A percentile compares a stretch with the other conserved stretches of the same genome.
Conservation (phyloP, 2,329 filamentous ascomycete species). For the Xylariaceae sp. region DNA sequence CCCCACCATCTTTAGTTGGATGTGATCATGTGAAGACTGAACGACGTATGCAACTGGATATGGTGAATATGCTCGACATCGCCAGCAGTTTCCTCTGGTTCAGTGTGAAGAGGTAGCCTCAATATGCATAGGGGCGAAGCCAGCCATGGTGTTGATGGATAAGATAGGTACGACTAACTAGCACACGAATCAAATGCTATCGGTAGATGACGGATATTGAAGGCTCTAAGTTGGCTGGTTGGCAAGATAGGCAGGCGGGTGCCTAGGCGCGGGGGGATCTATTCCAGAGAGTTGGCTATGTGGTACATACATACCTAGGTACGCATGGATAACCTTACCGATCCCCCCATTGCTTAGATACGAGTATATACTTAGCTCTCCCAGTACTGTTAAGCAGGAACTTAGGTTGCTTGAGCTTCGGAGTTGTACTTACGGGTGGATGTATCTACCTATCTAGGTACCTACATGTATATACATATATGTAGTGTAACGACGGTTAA, state of each 20-base stretch:
- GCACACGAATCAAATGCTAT: not conserved
- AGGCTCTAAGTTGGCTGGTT: not conserved
- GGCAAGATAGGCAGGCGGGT: not conserved
- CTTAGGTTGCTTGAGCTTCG: too few species aligned
- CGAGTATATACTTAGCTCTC: too few species aligned
- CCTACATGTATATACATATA: not conserved
- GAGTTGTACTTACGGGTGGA: too few species aligned
- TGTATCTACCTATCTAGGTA: not conserved
- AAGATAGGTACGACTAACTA: not conserved
- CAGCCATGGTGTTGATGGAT: not conserved
- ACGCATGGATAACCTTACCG: not conserved
- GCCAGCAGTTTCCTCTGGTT: not conserved
- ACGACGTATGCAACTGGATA: conserved; percentile 1
- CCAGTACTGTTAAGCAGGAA: too few species aligned
- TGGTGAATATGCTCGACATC: not conserved
- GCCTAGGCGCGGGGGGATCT: not conserved
- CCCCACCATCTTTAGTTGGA: conserved; percentile 16
- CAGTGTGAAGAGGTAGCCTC: not conserved
- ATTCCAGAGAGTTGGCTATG: not conserved
- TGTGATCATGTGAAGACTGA: conserved; percentile 17
- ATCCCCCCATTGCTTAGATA: not conserved
- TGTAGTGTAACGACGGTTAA: not conserved
- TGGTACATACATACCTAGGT: not conserved
- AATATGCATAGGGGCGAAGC: not conserved
- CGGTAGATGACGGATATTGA: not conserved